Percentiles rank a stretch among this genome's conserved stretches.
Conservation (phyloP, 1,139 yeast genomes). For the Suhomyces taliae region DNA sequence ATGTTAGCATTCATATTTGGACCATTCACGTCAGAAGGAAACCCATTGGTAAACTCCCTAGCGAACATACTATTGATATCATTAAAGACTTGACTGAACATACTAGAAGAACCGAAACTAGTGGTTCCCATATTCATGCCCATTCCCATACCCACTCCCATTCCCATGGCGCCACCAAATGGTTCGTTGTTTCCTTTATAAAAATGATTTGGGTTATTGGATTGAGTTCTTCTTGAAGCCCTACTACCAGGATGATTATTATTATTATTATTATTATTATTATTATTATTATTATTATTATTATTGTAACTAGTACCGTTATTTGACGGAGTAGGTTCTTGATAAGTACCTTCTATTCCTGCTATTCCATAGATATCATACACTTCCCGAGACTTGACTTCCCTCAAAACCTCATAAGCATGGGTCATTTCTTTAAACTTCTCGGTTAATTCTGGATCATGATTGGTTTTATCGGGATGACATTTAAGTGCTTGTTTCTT, state of each 20-base stretch:
- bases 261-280: background rate
- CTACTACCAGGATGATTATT: slow-evolving; percentile 4
- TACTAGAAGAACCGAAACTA: slow-evolving; percentile 20
- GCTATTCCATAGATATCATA: slow-evolving; percentile 43
- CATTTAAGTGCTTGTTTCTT: slow-evolving; percentile 42
- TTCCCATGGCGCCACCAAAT: background rate
- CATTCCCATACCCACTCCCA: slow-evolving; percentile 6
- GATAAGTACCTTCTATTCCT: slow-evolving; percentile 37
- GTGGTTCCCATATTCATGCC: background rate
- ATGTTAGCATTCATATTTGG: slow-evolving; percentile 2
- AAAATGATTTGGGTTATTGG: background rate
- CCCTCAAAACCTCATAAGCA: slow-evolving; percentile 45
- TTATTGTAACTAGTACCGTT: too few relatives aligned
- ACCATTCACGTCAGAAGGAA: background rate
- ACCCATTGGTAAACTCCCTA: slow-evolving; percentile 3
- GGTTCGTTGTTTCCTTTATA: background rate
- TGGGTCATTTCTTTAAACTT: slow-evolving; percentile 44
- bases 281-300: too few relatives aligned
- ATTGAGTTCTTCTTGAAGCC: slow-evolving; percentile 5
- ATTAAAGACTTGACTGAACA: slow-evolving; percentile 42
- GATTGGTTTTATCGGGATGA: slow-evolving; percentile 52
- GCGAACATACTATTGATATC: slow-evolving; percentile 37
- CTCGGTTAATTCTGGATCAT: slow-evolving; percentile 44
- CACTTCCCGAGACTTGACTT: slow-evolving; percentile 27
- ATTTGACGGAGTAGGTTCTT: slow-evolving; percentile 7